Percentiles rank a stretch among this genome's conserved stretches.
These are phyloP conservation scores for Cunninghamia lanceolata DNA, from an alignment of 75 land plant genomes.

Conservation along the genomic window DNA sequence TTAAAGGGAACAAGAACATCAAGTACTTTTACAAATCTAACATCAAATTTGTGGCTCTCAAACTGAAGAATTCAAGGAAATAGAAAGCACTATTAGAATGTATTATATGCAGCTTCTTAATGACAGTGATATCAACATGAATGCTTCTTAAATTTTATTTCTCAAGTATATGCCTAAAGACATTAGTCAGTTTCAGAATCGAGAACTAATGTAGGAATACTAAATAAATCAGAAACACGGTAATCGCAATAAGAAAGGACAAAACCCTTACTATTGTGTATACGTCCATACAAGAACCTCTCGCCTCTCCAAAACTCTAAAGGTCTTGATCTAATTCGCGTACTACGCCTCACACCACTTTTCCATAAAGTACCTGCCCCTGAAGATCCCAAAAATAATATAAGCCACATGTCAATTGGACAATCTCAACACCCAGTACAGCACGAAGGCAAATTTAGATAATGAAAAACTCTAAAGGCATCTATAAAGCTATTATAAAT, in stretches of 20 bases:
- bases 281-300: slow-evolving; percentile 70
- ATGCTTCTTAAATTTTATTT: not conserved
- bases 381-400: not conserved
- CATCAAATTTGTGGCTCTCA: not conserved
- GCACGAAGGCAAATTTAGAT: not conserved
- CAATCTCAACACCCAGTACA: not conserved
- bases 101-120: not conserved
- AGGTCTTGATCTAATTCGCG: slow-evolving; percentile 63
- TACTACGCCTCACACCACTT: slow-evolving; percentile 67
- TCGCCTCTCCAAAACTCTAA: slow-evolving; percentile 85
- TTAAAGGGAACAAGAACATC: not conserved
- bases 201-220: not conserved
- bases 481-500: not conserved
- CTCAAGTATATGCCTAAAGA: not conserved
- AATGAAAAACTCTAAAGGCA: not conserved
- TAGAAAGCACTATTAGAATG: not conserved
- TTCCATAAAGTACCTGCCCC: slow-evolving; percentile 63
- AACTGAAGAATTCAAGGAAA: not conserved
- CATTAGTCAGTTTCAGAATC: not conserved
- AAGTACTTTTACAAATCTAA: not conserved
- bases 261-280: slow-evolving; percentile 59
- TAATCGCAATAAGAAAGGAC: not conserved
- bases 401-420: not conserved
- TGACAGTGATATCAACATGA: not conserved
- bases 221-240: not conserved